Evolutionary conservation across 2,329 filamentous ascomycete genomes (phyloP).

Genomic region (Cytospora schulzeri): DNA sequence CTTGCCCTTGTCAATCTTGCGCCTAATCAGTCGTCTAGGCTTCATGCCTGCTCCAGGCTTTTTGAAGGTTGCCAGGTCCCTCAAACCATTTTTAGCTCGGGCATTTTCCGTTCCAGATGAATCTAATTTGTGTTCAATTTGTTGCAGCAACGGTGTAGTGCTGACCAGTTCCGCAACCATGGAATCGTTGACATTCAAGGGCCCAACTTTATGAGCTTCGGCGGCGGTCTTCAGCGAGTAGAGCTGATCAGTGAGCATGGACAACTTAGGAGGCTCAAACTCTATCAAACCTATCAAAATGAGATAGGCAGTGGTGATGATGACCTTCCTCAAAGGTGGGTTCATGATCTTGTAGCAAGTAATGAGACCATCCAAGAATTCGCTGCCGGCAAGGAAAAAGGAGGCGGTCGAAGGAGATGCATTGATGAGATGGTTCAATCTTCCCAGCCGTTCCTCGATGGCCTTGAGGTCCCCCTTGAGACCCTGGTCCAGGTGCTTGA

Average conservation of each 20-base stretch:
- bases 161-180: conserved; percentile 83
- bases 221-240: conserved; percentile 77
- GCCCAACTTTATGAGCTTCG: conserved; percentile 61
- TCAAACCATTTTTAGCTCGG: conserved; percentile 62
- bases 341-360: conserved; percentile 67
- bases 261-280: conserved; percentile 67
- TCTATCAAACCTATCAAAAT: conserved; percentile 72
- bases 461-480: conserved; percentile 56
- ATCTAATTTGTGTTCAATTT: conserved; percentile 59
- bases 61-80: conserved; percentile 61
- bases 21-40: conserved; percentile 52
- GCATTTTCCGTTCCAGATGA: conserved; percentile 51
- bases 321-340: conserved; percentile 62
- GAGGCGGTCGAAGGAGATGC: conserved; percentile 58
- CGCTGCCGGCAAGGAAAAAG: conserved; percentile 79
- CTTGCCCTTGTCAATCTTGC: conserved; percentile 70
- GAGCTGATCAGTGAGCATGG: conserved; percentile 78
- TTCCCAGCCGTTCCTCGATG: conserved; percentile 57
- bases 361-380: conserved; percentile 79
- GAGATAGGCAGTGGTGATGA: conserved; percentile 75
- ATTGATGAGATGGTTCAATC: conserved; percentile 65
- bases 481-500: conserved; percentile 63
- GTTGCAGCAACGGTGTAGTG: conserved; percentile 72
- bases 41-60: conserved; percentile 55
- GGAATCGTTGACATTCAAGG: conserved; percentile 63